A percentile compares a stretch with the other conserved stretches of the same genome.
These are phyloP conservation scores for Pholiota microspora DNA, from an alignment of 768 basidiomycete species.

Conservation along the genomic window DNA sequence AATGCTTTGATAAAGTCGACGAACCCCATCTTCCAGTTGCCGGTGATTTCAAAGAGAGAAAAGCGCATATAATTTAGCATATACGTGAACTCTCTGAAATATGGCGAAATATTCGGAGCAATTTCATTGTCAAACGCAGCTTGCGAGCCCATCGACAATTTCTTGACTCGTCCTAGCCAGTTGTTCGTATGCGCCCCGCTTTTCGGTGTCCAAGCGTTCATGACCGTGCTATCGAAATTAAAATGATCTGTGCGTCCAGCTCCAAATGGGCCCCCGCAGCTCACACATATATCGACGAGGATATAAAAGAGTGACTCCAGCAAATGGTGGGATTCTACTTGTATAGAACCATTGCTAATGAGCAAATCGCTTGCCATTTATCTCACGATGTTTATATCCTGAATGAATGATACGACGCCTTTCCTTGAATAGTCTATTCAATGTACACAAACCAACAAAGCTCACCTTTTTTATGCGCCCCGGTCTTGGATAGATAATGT, in stretches of 20 bases:
- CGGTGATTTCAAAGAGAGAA: not conserved
- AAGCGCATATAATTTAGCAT: not conserved
- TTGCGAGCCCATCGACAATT: not conserved
- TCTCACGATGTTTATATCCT: too few species aligned
- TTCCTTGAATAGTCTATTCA: too few species aligned
- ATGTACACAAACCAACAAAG: too few species aligned
- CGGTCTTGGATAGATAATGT: too few species aligned
- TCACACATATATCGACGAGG: constrained; percentile 2
- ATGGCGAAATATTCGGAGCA: too few species aligned
- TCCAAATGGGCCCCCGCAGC: not conserved
- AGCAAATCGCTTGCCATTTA: too few species aligned
- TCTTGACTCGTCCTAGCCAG: not conserved
- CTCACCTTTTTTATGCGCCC: too few species aligned
- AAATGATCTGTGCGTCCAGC: not conserved
- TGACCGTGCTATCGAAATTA: too few species aligned
- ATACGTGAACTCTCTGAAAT: not conserved
- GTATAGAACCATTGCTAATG: too few species aligned
- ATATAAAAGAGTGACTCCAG: constrained; percentile 2
- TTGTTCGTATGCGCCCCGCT: not conserved
- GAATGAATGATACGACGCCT: too few species aligned
- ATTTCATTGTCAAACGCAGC: too few species aligned
- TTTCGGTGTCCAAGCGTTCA: not conserved
- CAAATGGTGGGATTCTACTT: too few species aligned
- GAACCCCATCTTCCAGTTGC: not conserved
- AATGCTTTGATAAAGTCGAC: not conserved